Percentiles rank a stretch among this genome's conserved stretches.
Conservation (phyloP, 2,329 filamentous ascomycete species). For the Epichloe festucae region DNA sequence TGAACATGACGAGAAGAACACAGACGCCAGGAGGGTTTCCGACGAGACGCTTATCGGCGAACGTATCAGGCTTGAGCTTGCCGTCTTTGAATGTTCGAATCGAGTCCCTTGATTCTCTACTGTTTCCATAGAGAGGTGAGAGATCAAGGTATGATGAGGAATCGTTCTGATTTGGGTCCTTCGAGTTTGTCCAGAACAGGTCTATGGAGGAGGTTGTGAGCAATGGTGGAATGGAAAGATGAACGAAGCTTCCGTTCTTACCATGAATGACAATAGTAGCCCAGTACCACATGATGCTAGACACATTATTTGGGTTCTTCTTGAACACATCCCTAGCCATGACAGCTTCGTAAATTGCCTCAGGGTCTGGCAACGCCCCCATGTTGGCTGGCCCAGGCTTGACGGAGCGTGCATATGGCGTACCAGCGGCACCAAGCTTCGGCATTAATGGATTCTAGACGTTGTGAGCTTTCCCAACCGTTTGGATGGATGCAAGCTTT, state of each 20-base stretch:
- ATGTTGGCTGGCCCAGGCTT: conserved; percentile 45
- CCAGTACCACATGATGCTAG: conserved; percentile 60
- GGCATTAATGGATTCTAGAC: conserved; percentile 50
- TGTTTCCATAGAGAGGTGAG: conserved; percentile 58
- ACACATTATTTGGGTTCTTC: conserved; percentile 58
- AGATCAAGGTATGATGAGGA: conserved; percentile 63
- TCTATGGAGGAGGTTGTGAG: conserved; percentile 22
- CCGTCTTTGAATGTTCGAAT: conserved; percentile 60
- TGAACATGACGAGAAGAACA: conserved; percentile 65
- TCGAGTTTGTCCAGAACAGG: conserved; percentile 56
- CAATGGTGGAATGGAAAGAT: background rate
- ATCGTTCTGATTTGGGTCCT: conserved; percentile 46
- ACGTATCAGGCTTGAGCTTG: conserved; percentile 59
- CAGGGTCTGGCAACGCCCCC: conserved; percentile 55
- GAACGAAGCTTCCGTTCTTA: conserved; percentile 16
- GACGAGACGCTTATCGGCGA: conserved; percentile 55
- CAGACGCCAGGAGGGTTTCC: conserved; percentile 61
- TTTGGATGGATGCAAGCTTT: background rate
- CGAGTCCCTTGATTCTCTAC: conserved; percentile 49
- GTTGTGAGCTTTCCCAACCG: background rate
- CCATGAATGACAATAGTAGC: conserved; percentile 62
- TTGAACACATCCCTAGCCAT: conserved; percentile 39
- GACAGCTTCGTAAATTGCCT: conserved; percentile 46
- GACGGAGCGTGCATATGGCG: conserved; percentile 52
- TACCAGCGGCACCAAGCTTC: conserved; percentile 52